phyloP scores from a whole-genome alignment of 2,329 filamentous ascomycete genomes.

The Cercospora sojina region DNA sequence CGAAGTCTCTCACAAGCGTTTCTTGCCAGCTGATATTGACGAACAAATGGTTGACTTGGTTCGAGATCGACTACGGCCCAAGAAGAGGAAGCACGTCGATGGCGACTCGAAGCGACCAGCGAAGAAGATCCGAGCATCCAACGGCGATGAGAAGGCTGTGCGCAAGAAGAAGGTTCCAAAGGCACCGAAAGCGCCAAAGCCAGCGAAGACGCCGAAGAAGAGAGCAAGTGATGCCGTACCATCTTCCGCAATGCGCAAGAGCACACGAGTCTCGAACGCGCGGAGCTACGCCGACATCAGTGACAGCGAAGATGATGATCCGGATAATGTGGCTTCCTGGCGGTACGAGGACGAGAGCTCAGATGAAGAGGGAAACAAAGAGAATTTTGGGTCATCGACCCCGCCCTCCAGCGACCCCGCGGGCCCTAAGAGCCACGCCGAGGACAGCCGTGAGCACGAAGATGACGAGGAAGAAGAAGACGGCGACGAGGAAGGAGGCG shows the following conservation, averaged over 20 bases:
- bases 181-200: constrained; percentile 41
- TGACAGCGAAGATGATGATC: constrained; percentile 38
- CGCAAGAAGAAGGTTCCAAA: constrained; percentile 36
- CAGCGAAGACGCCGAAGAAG: constrained; percentile 36
- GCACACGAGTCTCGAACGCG: constrained; percentile 40
- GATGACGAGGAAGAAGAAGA: constrained; percentile 7
- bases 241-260: constrained; percentile 46
- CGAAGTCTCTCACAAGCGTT: constrained; percentile 81
- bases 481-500: not conserved
- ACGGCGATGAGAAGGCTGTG: constrained; percentile 32
- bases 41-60: constrained; percentile 77
- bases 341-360: constrained; percentile 31
- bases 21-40: constrained; percentile 71
- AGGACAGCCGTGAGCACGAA: not conserved
- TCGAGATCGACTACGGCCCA: constrained; percentile 64
- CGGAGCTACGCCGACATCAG: constrained; percentile 50
- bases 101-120: constrained; percentile 24
- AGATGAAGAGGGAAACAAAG: constrained; percentile 31
- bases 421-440: constrained; percentile 12
- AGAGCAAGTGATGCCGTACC: constrained; percentile 39
- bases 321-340: constrained; percentile 40
- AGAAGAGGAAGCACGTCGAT: constrained; percentile 44
- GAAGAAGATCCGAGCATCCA: constrained; percentile 33
- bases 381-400: constrained; percentile 30
- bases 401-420: constrained; percentile 35